Base-by-base conservation (phyloP, 257 asterid genomes). In the Solanum corneliomulleri region DNA sequence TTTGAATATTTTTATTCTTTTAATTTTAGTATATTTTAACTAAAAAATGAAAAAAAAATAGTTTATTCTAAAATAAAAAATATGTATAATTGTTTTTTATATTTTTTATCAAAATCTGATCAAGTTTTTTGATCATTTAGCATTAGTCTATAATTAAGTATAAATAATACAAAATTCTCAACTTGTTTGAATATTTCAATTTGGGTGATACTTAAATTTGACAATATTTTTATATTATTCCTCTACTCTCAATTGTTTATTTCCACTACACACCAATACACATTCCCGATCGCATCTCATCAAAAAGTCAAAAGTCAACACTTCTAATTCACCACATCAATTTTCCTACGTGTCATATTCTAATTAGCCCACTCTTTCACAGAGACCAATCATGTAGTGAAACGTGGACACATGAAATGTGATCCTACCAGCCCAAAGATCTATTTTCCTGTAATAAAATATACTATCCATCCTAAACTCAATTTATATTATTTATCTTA, bases 351-450 rank as follows among this genome's bases (percentile, higher is more conserved):
- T 58, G 92, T 87, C 89, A 16, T 14, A 1, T 25, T 1, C 1
- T 31, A 3, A 93, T 87, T 93, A 82, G 94, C 41, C 11, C 0
- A 29, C 2, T 10, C 7, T 35, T 8, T 16, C 0, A 0, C 1
- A 1, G 0, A 3, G 13, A 5, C 92, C 87, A 91, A 86, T 88
- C 16, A 0, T 0, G 0, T 15, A 0, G 0, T 0, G 2, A 89
- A 92, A 90, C 93, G 93, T 91, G 87, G 4, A 15, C 0, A 44
- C 2, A 4, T 25, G 0, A 25, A 42, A 44, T 23, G 37, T 41
- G 82, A 49, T 49, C 58, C 58, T 1, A 15, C 2, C 58, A 49
- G 62, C 62, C 18, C 62, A 18, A 6, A 16, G n/a, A 16, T 58
- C 27, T 58, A 20, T 76, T 33, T 76, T 33, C 23, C 11, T 42